Conservation (phyloP, 768 basidiomycete species). For the Thelephora aurantiotincta region DNA sequence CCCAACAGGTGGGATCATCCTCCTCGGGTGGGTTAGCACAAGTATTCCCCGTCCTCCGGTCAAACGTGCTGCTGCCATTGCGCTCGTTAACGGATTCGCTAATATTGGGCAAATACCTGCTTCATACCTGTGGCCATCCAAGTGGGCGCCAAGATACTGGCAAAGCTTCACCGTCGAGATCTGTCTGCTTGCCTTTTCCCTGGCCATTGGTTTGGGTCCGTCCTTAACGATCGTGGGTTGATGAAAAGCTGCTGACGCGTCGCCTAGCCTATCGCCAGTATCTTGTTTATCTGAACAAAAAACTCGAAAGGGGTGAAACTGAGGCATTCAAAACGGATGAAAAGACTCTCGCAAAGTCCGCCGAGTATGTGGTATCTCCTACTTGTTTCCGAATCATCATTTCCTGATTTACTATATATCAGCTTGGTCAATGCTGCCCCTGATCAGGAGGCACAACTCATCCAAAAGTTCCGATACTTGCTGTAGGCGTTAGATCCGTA, state of each 20-base stretch:
- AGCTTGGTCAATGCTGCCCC: neutral
- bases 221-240: neutral
- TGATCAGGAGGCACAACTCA: neutral
- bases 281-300: slow-evolving; percentile 6
- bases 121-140: slow-evolving; percentile 11
- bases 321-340: slow-evolving; percentile 6
- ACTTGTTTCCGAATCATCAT: no score
- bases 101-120: slow-evolving; percentile 7
- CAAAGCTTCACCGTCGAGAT: slow-evolving; percentile 11
- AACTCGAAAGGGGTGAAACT: slow-evolving; percentile 6
- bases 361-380: slow-evolving; percentile 3
- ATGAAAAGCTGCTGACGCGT: no score
- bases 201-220: slow-evolving; percentile 10
- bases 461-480: neutral
- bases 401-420: neutral
- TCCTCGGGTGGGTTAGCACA: slow-evolving; percentile 15
- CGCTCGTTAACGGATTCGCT: neutral
- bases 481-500: neutral
- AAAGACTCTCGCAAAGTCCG: slow-evolving; percentile 5
- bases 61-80: neutral
- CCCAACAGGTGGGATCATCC: neutral
- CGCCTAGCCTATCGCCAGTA: slow-evolving; percentile 7
- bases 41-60: neutral
- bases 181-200: slow-evolving; percentile 7
- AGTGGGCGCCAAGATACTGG: slow-evolving; percentile 12